These are phyloP conservation scores for Saccharomycopsis hybrid DNA, from an alignment of 1,139 yeast genomes.

Conservation along the genomic window DNA sequence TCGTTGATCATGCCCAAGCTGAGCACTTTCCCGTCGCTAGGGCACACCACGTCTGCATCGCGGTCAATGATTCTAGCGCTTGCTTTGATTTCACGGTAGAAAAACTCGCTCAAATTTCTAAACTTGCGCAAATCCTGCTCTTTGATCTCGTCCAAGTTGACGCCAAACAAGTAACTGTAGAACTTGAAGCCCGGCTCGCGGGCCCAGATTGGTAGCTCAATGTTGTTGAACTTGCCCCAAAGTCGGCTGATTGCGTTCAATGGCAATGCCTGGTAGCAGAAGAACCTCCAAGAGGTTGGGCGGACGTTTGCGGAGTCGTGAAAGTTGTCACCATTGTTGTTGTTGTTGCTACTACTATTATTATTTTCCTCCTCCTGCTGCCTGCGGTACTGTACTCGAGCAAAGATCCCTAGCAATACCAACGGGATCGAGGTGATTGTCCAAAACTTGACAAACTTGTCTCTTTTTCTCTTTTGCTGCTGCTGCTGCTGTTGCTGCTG, in stretches of 20 bases:
- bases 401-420: slow-evolving; percentile 59
- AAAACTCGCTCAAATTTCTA: slow-evolving; percentile 81
- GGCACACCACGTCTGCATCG: slow-evolving; percentile 62
- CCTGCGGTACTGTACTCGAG: slow-evolving; percentile 39
- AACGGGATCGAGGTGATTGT: slow-evolving; percentile 59
- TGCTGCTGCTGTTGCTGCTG: slow-evolving; percentile 35
- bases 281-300: slow-evolving; percentile 80
- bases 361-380: slow-evolving; percentile 22
- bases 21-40: slow-evolving; percentile 88
- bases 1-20: slow-evolving; percentile 76
- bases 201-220: slow-evolving; percentile 82
- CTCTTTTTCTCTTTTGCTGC: slow-evolving; percentile 37
- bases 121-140: slow-evolving; percentile 73
- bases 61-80: slow-evolving; percentile 72
- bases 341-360: too few relatives aligned
- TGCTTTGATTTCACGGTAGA: slow-evolving; percentile 75
- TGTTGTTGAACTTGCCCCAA: slow-evolving; percentile 89
- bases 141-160: slow-evolving; percentile 79
- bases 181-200: slow-evolving; percentile 76
- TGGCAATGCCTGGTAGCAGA: slow-evolving; percentile 86
- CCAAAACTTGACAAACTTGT: slow-evolving; percentile 60
- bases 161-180: slow-evolving; percentile 80
- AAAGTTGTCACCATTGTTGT: slow-evolving; percentile 26
- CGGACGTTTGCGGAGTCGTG: slow-evolving; percentile 38
- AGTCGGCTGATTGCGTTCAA: slow-evolving; percentile 83